Evolutionary conservation across 306 rosid genomes (phyloP).

Genomic region (Dryas octopetala): DNA sequence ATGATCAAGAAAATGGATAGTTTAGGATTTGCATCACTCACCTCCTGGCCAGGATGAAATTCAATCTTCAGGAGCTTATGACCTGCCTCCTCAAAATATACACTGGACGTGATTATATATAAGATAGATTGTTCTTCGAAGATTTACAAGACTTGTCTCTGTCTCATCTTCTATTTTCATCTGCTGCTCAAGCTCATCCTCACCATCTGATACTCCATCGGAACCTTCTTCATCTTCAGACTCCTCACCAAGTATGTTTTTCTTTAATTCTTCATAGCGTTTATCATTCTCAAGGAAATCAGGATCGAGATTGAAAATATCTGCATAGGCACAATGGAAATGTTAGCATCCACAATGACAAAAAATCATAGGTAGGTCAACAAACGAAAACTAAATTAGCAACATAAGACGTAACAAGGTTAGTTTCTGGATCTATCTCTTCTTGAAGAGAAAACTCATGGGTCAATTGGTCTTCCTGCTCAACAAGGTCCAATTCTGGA

Average conservation of each 20-base stretch:
- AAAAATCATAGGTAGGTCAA: too few relatives aligned
- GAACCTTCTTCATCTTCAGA: constrained; percentile 49
- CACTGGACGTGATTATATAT: constrained; percentile 79
- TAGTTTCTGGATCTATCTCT: constrained; percentile 13
- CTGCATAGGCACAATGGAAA: not conserved
- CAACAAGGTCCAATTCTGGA: constrained; percentile 43
- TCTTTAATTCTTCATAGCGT: constrained; percentile 62
- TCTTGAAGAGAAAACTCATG: constrained; percentile 41
- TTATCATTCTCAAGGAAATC: constrained; percentile 57
- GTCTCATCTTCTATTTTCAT: constrained; percentile 75
- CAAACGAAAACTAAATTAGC: too few relatives aligned
- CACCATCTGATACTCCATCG: constrained; percentile 43
- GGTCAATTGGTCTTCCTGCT: constrained; percentile 36
- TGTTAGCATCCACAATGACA: too few relatives aligned
- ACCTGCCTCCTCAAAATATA: constrained; percentile 89
- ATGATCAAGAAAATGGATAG: too few relatives aligned
- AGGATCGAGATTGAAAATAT: constrained; percentile 53
- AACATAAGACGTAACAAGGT: too few relatives aligned
- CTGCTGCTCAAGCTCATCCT: constrained; percentile 48
- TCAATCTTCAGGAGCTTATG: constrained; percentile 81
- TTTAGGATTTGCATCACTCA: too few relatives aligned
- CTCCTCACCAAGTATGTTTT: constrained; percentile 53
- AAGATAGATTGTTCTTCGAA: constrained; percentile 66
- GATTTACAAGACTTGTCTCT: constrained; percentile 64
- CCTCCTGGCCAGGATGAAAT: constrained; percentile 89